Percentiles rank a stretch among this genome's conserved stretches.
phyloP scores from a whole-genome alignment of 768 basidiomycete species.

The Tubosaeta sp. region DNA sequence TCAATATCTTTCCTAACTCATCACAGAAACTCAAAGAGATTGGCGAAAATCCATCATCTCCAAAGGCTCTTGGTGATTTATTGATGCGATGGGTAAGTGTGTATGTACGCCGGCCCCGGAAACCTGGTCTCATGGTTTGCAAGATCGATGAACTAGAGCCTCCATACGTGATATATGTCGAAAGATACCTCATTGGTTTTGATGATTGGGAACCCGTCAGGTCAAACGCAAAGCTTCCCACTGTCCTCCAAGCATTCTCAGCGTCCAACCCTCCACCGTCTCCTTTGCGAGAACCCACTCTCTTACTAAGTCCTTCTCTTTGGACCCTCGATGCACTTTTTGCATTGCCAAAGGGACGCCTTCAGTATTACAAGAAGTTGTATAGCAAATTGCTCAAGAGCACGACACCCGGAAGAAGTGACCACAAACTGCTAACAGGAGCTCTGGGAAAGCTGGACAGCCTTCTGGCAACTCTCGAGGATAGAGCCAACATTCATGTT shows the following conservation, averaged over 20 bases:
- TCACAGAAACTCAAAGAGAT: constrained; percentile 89
- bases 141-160: constrained; percentile 89
- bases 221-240: constrained; percentile 65
- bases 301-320: constrained; percentile 34
- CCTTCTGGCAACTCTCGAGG: constrained; percentile 66
- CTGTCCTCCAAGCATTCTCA: constrained; percentile 69
- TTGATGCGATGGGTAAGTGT: constrained; percentile 92
- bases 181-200: constrained; percentile 70
- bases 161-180: constrained; percentile 80
- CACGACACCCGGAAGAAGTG: constrained; percentile 80
- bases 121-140: constrained; percentile 13
- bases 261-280: constrained; percentile 54
- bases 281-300: constrained; percentile 31
- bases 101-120: constrained; percentile 2
- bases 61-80: constrained; percentile 91
- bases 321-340: constrained; percentile 93
- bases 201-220: constrained; percentile 80
- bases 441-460: constrained; percentile 78
- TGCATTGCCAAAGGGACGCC: constrained; percentile 73
- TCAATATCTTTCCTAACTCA: constrained; percentile 10
- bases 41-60: constrained; percentile 85
- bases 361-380: constrained; percentile 90
- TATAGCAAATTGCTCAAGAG: constrained; percentile 83
- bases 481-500: constrained; percentile 42
- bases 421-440: constrained; percentile 74